A percentile compares a stretch with the other conserved stretches of the same genome.
phyloP scores from a whole-genome alignment of 108 stramenopile genomes.

The Cyclotella atomus region DNA sequence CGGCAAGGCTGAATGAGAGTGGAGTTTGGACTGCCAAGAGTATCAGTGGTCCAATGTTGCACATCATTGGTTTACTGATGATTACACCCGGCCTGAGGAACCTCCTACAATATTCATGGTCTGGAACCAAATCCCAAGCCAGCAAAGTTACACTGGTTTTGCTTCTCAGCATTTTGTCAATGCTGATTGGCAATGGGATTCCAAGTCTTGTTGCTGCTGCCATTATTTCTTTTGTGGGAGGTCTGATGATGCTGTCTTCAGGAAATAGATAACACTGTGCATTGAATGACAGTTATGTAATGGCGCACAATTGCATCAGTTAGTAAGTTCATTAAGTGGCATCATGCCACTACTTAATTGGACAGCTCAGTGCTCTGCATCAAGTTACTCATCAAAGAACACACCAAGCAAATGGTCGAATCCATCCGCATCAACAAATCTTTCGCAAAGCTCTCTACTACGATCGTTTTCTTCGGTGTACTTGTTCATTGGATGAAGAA shows the following conservation, averaged over 20 bases:
- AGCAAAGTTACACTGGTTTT: slow-evolving; percentile 36
- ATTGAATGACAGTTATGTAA: too few relatives aligned
- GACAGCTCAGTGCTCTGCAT: too few relatives aligned
- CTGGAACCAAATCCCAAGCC: slow-evolving; percentile 22
- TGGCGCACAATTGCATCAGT: too few relatives aligned
- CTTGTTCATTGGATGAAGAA: slow-evolving; percentile 45
- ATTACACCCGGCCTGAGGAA: slow-evolving; percentile 58
- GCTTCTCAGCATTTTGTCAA: slow-evolving; percentile 64
- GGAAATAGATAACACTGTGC: background rate
- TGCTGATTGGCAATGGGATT: slow-evolving; percentile 64
- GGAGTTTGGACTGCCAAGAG: slow-evolving; percentile 70
- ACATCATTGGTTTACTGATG: slow-evolving; percentile 58
- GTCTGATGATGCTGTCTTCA: slow-evolving; percentile 31
- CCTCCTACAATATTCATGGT: slow-evolving; percentile 51
- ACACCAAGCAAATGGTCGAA: slow-evolving; percentile 26
- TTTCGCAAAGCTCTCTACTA: slow-evolving; percentile 35
- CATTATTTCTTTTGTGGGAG: slow-evolving; percentile 55
- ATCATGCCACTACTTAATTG: too few relatives aligned
- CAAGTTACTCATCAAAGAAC: slow-evolving; percentile 35
- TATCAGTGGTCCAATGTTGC: slow-evolving; percentile 60
- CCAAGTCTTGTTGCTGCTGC: slow-evolving; percentile 62
- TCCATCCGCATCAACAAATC: slow-evolving; percentile 40
- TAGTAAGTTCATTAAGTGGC: too few relatives aligned
- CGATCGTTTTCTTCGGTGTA: slow-evolving; percentile 39
- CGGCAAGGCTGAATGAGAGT: slow-evolving; percentile 59